Percentiles rank a stretch among this genome's conserved stretches.
phyloP scores from a whole-genome alignment of 2,329 filamentous ascomycete species.

The Aspergillus sp. region DNA sequence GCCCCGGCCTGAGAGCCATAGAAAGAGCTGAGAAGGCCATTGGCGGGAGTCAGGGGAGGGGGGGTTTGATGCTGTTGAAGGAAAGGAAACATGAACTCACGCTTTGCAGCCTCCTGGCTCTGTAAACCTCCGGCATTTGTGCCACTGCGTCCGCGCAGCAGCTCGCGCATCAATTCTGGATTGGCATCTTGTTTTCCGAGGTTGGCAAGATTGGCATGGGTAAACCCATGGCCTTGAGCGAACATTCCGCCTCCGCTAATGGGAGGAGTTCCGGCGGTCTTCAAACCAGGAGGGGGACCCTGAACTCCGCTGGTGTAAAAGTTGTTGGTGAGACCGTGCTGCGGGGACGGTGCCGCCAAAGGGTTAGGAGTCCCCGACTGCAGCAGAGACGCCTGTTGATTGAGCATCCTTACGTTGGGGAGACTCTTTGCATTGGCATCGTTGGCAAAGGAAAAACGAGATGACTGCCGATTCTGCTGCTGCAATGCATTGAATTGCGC shows the following conservation, averaged over 20 bases:
- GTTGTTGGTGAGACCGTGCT: slow-evolving; percentile 48
- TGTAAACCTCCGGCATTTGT: slow-evolving; percentile 56
- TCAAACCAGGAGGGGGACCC: slow-evolving; percentile 87
- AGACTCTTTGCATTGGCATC: slow-evolving; percentile 50
- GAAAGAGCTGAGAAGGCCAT: slow-evolving; percentile 83
- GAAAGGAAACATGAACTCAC: slow-evolving; percentile 96
- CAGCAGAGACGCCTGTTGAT: slow-evolving; percentile 41
- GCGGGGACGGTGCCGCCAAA: slow-evolving; percentile 29
- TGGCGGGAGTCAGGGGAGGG: slow-evolving; percentile 83
- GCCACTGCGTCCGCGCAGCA: slow-evolving; percentile 62
- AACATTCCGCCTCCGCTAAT: slow-evolving; percentile 75
- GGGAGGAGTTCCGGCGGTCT: slow-evolving; percentile 88
- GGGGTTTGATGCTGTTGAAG: slow-evolving; percentile 82
- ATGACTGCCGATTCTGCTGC: slow-evolving; percentile 73
- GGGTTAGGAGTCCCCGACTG: slow-evolving; percentile 32
- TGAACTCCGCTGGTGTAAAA: slow-evolving; percentile 82
- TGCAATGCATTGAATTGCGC: slow-evolving; percentile 49
- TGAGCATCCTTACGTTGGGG: slow-evolving; percentile 51
- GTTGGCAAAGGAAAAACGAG: slow-evolving; percentile 79
- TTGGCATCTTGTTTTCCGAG: slow-evolving; percentile 62
- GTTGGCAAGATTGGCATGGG: slow-evolving; percentile 47
- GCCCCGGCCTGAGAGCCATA: slow-evolving; percentile 78
- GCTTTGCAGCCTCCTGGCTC: slow-evolving; percentile 81
- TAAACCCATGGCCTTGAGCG: slow-evolving; percentile 78
- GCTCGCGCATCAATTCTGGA: slow-evolving; percentile 70